phyloP scores from a whole-genome alignment of 2,329 filamentous ascomycete species.

The Fusarium dimerum region DNA sequence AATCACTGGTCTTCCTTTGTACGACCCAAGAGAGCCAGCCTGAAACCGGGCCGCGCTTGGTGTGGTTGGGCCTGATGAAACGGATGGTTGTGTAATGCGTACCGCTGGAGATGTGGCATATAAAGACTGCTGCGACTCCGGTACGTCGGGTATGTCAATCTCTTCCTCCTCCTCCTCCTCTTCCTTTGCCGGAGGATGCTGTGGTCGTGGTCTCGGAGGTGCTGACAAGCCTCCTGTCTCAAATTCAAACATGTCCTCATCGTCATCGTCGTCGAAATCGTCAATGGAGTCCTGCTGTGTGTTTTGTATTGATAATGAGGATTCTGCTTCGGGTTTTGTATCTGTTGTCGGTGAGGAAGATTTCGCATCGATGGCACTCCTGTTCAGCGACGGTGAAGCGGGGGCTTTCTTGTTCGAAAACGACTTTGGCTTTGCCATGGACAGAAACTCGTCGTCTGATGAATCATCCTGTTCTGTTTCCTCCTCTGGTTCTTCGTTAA shows the following conservation, averaged over 20 bases:
- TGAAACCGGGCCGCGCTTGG: constrained; percentile 37
- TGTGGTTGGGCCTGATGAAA: constrained; percentile 30
- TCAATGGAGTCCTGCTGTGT: constrained; percentile 1
- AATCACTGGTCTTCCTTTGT: constrained; percentile 53
- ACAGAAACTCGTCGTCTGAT: constrained; percentile 43
- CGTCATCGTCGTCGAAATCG: constrained; percentile 34
- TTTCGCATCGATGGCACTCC: constrained; percentile 11
- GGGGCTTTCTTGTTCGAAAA: constrained; percentile 29
- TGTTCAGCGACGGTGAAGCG: constrained; percentile 15
- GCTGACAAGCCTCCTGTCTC: constrained; percentile 39
- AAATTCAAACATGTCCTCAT: constrained; percentile 48
- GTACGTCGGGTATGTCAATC: constrained; percentile 30
- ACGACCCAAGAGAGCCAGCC: constrained; percentile 52
- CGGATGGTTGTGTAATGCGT: constrained; percentile 36
- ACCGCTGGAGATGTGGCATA: constrained; percentile 49
- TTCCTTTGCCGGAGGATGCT: constrained; percentile 30
- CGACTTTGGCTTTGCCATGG: constrained; percentile 40
- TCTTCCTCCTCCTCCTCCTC: constrained; percentile 37
- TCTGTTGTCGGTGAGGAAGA: constrained; percentile 2
- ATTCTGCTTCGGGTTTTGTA: constrained; percentile 4
- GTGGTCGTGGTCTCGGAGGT: constrained; percentile 28
- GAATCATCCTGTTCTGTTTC: constrained; percentile 33
- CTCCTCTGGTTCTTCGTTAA: constrained; percentile 30
- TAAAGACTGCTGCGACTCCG: constrained; percentile 28
- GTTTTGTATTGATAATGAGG: not conserved